These are phyloP conservation scores for Cercospora sesami DNA, from an alignment of 2,329 filamentous ascomycete species.

Conservation along the genomic window DNA sequence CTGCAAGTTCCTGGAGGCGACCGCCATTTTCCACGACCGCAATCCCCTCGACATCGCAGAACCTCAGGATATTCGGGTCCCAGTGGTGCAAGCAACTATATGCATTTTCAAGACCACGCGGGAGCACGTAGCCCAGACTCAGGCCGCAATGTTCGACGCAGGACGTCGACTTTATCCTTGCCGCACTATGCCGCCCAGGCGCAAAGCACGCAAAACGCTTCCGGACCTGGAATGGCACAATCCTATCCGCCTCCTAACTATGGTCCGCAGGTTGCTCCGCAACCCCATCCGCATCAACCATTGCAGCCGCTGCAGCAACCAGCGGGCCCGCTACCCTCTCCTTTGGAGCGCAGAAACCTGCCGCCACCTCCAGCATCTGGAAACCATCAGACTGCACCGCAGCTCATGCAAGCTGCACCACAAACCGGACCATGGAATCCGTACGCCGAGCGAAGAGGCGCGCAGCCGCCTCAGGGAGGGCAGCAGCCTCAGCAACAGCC, in stretches of 20 bases:
- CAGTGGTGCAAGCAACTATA: slow-evolving; percentile 24
- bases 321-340: slow-evolving; percentile 27
- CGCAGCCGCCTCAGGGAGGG: not conserved
- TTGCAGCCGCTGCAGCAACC: slow-evolving; percentile 22
- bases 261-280: slow-evolving; percentile 27
- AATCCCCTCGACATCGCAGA: slow-evolving; percentile 44
- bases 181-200: slow-evolving; percentile 24
- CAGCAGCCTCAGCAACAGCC: slow-evolving; percentile 2
- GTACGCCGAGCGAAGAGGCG: slow-evolving; percentile 30
- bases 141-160: slow-evolving; percentile 32
- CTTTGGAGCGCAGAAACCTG: slow-evolving; percentile 20
- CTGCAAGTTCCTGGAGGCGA: slow-evolving; percentile 57
- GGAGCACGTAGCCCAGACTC: slow-evolving; percentile 32
- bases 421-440: slow-evolving; percentile 40
- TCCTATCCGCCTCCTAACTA: slow-evolving; percentile 27
- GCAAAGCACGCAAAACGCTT: slow-evolving; percentile 9
- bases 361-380: slow-evolving; percentile 17
- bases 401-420: slow-evolving; percentile 37
- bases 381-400: slow-evolving; percentile 18
- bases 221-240: slow-evolving; percentile 17
- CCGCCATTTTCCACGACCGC: slow-evolving; percentile 47
- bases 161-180: slow-evolving; percentile 33
- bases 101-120: slow-evolving; percentile 27
- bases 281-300: slow-evolving; percentile 18
- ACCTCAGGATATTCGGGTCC: slow-evolving; percentile 22